Evolutionary conservation across 2,329 filamentous ascomycete species (phyloP).

Genomic region (Daldinia sp.): DNA sequence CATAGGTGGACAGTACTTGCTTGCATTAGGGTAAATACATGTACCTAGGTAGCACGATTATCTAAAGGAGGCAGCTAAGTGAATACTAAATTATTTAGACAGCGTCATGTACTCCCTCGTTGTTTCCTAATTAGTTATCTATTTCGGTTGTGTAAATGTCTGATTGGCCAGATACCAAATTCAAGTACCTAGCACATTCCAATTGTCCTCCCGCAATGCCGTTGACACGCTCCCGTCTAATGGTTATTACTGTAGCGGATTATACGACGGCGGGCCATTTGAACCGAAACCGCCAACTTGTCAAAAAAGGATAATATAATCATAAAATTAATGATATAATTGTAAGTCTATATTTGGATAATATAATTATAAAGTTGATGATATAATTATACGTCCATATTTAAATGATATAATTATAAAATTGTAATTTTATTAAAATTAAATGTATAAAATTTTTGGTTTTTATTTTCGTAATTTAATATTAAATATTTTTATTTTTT

Average conservation of each 20-base stretch:
- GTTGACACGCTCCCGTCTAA: not conserved
- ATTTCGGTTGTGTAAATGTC: slow-evolving; percentile 1
- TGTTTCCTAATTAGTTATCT: slow-evolving; percentile 1
- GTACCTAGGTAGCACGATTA: not conserved
- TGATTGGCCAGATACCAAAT: not conserved
- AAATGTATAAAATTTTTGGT: no score
- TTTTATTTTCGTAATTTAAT: no score
- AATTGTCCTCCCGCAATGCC: not conserved
- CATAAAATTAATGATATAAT: no score
- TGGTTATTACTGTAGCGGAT: not conserved
- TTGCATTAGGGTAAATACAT: not conserved
- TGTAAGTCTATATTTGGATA: no score
- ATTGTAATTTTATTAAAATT: no score
- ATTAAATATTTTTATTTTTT: no score
- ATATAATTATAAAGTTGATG: no score
- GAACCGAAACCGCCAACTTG: no score
- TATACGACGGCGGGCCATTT: not conserved
- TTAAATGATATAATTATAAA: no score
- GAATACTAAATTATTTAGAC: not conserved
- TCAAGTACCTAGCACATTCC: not conserved
- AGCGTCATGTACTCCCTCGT: not conserved
- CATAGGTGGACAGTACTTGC: no score
- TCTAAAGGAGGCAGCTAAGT: not conserved
- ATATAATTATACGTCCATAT: no score
- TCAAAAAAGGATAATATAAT: no score